Percentiles rank a stretch among this genome's conserved stretches.
These are phyloP conservation scores for Plasmodium coatneyi DNA, from an alignment of 169 alveolate species.

Conservation along the genomic window DNA sequence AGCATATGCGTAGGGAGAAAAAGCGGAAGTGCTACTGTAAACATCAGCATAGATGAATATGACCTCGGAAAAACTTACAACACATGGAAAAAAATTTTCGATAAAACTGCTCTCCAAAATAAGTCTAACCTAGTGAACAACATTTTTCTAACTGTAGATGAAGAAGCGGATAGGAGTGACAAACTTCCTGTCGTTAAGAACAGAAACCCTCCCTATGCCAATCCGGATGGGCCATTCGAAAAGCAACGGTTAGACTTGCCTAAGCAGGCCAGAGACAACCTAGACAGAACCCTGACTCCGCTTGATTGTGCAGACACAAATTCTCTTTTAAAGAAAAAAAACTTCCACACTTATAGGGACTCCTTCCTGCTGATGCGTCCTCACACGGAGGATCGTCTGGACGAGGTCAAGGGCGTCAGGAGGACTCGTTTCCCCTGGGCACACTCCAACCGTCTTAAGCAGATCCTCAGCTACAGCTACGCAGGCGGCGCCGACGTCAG, in stretches of 20 bases:
- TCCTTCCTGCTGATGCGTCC: slow-evolving; percentile 27
- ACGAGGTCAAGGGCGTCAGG: slow-evolving; percentile 45
- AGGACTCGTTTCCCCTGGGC: slow-evolving; percentile 63
- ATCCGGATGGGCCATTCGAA: slow-evolving; percentile 80
- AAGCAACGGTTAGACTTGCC: slow-evolving; percentile 59
- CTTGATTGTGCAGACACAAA: neutral
- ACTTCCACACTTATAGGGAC: slow-evolving; percentile 20
- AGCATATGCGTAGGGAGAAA: slow-evolving; percentile 74
- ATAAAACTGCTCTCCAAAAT: slow-evolving; percentile 43
- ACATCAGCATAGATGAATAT: slow-evolving; percentile 63
- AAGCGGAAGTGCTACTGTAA: slow-evolving; percentile 74
- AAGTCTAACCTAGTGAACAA: slow-evolving; percentile 71
- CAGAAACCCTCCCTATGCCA: slow-evolving; percentile 78
- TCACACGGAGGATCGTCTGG: neutral
- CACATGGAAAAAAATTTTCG: slow-evolving; percentile 66
- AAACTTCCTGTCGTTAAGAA: slow-evolving; percentile 70
- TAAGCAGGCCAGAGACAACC: slow-evolving; percentile 64
- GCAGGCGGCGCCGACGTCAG: neutral
- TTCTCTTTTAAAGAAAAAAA: slow-evolving; percentile 69
- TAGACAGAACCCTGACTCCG: slow-evolving; percentile 73
- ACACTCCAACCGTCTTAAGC: slow-evolving; percentile 47
- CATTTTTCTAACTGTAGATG: slow-evolving; percentile 77
- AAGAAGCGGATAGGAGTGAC: slow-evolving; percentile 76
- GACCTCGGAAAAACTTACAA: slow-evolving; percentile 65
- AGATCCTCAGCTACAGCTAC: slow-evolving; percentile 33